Evolutionary conservation across 495 filamentous ascomycete genomes (phyloP), one percentile per base, ranked within the genome.

Genomic region (Xylaria nigripes): DNA sequence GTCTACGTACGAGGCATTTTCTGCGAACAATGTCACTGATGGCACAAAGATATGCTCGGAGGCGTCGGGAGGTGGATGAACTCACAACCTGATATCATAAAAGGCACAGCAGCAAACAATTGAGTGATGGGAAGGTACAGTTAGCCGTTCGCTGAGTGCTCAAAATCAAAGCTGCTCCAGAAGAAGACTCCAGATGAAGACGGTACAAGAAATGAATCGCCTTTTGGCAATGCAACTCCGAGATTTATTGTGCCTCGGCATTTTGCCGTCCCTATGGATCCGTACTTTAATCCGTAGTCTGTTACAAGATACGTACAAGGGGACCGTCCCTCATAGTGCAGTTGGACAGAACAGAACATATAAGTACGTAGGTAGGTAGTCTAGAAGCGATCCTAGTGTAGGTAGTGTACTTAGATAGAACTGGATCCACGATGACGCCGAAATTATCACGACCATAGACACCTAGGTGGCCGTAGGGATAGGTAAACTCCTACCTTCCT

Each of bases 1-100:
- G 6, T 6, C 18, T 10, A 48, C 56, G 42, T 45, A 58, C 56
- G 16, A 44, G 50, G 36, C 55, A 52, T 58, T 12, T 15, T 47
- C 15, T 52, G 40, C 3, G 22, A 22, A 5, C 41, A 38, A 13
- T 15, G n/a, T n/a, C n/a, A n/a, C n/a, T n/a, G n/a, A n/a, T 18
- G 4, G 32, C n/a, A 40, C 15, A 40, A 40, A 29, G 27, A 9
- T 29, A 29, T 29, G 9, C 9, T 16, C 36, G n/a, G n/a, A 40
- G 2, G 13, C 6, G 32, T 34, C 36, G 36, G 4, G 5, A 7
- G 36, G 12, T 6, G n/a, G n/a, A 40, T 3, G 9, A 18, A 18
- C 16, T 3, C 36, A 4, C 27, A 29, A 29, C 27, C 9, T 9
- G 4, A 4, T 4, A 29, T 29, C 9, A 4, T 9, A 9, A 12